phyloP scores from a whole-genome alignment of 2,329 filamentous ascomycete species.

The Ophiostoma sp. region DNA sequence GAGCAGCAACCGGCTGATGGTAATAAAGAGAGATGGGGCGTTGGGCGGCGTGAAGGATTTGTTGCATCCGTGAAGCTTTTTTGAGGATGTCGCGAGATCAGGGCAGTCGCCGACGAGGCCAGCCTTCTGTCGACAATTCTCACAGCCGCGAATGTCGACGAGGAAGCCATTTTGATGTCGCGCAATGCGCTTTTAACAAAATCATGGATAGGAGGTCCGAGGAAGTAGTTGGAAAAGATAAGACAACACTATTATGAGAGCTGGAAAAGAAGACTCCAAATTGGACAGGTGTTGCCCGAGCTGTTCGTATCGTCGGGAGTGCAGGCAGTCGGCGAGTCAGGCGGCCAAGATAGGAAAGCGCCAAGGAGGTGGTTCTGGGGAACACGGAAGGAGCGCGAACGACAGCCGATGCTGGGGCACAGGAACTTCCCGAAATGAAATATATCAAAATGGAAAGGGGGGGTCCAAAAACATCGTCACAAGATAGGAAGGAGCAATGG shows the following conservation, averaged over 20 bases:
- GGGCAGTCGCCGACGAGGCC: not conserved
- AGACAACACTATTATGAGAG: not conserved
- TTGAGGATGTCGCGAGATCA: not conserved
- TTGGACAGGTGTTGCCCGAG: not conserved
- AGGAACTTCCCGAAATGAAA: not conserved
- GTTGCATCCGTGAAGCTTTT: not conserved
- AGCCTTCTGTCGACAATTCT: not conserved
- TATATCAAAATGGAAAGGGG: not conserved
- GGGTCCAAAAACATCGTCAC: not conserved
- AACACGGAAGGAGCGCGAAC: not conserved
- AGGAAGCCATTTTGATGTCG: not conserved
- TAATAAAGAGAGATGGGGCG: not conserved
- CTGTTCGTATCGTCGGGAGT: not conserved
- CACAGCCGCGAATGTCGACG: not conserved
- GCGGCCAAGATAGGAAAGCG: slow-evolving; percentile 8
- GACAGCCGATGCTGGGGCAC: not conserved
- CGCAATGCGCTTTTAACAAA: not conserved
- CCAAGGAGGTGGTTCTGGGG: not conserved
- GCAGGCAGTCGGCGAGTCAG: slow-evolving; percentile 5
- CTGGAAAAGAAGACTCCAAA: not conserved
- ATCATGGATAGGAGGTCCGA: not conserved
- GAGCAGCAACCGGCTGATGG: not conserved
- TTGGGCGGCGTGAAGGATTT: not conserved
- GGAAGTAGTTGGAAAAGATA: not conserved
- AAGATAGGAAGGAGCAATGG: slow-evolving; percentile 4